Base-by-base conservation (phyloP, 2,329 filamentous ascomycete species). In the Cercospora beticola region DNA sequence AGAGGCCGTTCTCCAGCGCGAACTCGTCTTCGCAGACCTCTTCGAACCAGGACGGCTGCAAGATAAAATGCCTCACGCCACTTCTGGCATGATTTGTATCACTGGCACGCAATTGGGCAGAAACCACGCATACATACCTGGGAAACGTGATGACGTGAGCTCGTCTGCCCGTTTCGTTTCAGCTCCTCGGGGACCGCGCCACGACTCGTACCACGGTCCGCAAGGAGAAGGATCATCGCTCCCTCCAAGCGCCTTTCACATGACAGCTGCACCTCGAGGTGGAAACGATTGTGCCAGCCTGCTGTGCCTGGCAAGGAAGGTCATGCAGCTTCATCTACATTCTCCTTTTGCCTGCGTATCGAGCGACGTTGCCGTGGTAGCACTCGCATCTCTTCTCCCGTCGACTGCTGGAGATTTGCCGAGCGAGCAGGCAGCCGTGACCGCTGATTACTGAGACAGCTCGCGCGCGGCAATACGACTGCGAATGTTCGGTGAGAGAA, bases 401-500 rank as follows among this genome's bases (percentile, higher is more conserved):
- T 60, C 33, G n/a, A 7, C 21, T 23, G 28, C 54, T 31, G 30
- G 26, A n/a, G 14, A 31, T 31, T 58, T 60, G 58, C 21, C 40
- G 40, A 54, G 40, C 43, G 30, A 28, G 21, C 26, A 36, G 26
- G 26, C 31, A 28, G 12, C 30, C 46, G 23, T 31, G 40, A 31
- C 61, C 61, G 23, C 28, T 54, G 49, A 54, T 14, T 54, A 26
- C 49, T 54, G 49, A 54, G 21, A 54, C 49, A 54, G 49, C 49
- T 54, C 49, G 46, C 36, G 31, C 28, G 60, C 28, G 36, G 36
- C 40, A 49, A 33, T 49, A 64, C 58, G 33, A 61, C 30, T 43
- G 58, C 58, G 21, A 26, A 40, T 59, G 1, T 80, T 83, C 28
- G 78, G 84, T 66, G 81, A 85, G 59, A 81, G 86, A 9, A 71